Evolutionary conservation across 116 monocot genomes (phyloP), one percentile per base, ranked within the genome.

Genomic region (Phalaenopsis hybrid): DNA sequence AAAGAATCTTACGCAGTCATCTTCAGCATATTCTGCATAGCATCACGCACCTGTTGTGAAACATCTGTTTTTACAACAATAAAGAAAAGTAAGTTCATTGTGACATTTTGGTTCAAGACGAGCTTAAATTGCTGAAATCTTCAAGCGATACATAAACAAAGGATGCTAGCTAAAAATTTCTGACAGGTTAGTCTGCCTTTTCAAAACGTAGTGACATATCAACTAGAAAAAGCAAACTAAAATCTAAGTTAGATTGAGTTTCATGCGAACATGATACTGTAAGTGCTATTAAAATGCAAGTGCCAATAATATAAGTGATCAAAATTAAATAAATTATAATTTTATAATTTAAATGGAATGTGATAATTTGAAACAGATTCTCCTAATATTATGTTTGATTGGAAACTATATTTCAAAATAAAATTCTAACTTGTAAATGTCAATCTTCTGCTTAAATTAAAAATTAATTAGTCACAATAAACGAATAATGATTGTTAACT

Each of bases 11-110:
- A 90, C 93, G 88, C 83, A 11, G 83, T 81, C 85, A 89, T 84
- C 83, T 89, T 89, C 63, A 86, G 80, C 93, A 93, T 86, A 82
- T 80, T 82, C 70, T 91, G 83, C 25, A 93, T 79, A 31, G 83
- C 81, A 21, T 81, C 80, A 46, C 91, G 86, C 45, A 89, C 81
- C 61, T 89, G 87, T 80, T 88, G 90, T 23, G 89, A 86, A 48
- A 86, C 28, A 81, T 91, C 93, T 93, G 88, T 50, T 81, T 67
- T 68, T 17, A 41, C 16, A 34, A 15, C 46, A n/a, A 45, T n/a
- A 46, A 5, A 44, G n/a, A 46, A 44, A 75, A 75, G 46, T 72
- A 72, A 72, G 72, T 37, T 16, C 6, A 5, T 55, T 55, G 15
- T 3, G 9, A 28, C 11, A 7, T 6, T 10, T 1, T 25, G 1